These are phyloP conservation scores for Candida sphagnicola DNA, from an alignment of 805 yeast genomes.

Conservation along the genomic window DNA sequence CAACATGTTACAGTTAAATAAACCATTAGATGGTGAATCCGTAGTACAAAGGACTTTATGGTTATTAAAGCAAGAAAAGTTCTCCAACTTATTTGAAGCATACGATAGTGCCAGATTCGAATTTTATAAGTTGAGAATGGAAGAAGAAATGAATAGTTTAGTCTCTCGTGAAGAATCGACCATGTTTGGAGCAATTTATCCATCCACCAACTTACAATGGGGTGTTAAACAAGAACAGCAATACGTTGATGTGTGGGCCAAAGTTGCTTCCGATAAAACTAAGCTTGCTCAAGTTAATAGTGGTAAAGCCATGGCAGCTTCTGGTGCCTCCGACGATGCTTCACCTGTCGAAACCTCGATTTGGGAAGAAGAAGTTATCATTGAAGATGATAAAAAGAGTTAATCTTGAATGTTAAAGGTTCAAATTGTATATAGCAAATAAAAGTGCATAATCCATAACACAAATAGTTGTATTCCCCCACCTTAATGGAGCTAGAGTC, in stretches of 20 bases:
- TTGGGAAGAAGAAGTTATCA: constrained; percentile 12
- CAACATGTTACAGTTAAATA: constrained; percentile 63
- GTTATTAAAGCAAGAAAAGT: constrained; percentile 25
- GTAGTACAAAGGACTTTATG: constrained; percentile 44
- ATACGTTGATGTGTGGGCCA: constrained; percentile 69
- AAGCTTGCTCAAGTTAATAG: constrained; percentile 48
- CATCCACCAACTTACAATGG: constrained; percentile 55
- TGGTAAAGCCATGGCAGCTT: constrained; percentile 18
- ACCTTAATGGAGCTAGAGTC: too few relatives aligned
- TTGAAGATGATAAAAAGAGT: constrained; percentile 6
- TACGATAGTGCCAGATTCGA: constrained; percentile 86
- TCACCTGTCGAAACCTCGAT: constrained; percentile 11
- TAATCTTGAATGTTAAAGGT: constrained; percentile 1
- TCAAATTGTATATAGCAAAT: constrained; percentile 8
- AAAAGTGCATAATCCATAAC: too few relatives aligned
- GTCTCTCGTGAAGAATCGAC: constrained; percentile 77
- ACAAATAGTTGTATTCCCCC: too few relatives aligned
- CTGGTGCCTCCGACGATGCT: constrained; percentile 15
- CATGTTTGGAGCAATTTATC: constrained; percentile 80
- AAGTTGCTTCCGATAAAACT: constrained; percentile 63
- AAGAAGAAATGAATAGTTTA: constrained; percentile 71
- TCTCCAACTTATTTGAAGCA: constrained; percentile 50
- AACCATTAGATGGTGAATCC: constrained; percentile 81
- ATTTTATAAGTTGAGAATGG: constrained; percentile 81
- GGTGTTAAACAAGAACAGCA: constrained; percentile 72